Evolutionary conservation across 1,284 basidiomycete species (phyloP), one percentile per base, ranked within the genome.

Genomic region (Ceratobasidium theobromae): DNA sequence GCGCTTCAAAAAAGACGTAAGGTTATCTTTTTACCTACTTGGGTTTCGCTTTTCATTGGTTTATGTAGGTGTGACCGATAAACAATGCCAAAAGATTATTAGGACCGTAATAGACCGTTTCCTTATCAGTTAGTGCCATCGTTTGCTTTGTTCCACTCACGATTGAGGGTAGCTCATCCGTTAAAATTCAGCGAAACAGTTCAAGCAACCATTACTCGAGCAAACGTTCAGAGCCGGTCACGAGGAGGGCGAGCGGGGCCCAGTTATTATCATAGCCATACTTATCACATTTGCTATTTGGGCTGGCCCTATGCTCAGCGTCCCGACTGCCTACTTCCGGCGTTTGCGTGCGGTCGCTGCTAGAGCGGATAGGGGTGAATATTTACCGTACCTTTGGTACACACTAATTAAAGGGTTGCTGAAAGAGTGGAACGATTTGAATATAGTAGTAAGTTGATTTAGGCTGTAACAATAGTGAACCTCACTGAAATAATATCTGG

Each of bases 1-100:
- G 57, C 57, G 2, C 57, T 60, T 49, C 57, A 60, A 18, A 60
- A 60, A 40, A 46, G 41, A 25, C 38, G 57, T 60, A 38, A 49
- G 43, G n/a, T 38, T 32, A 6, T 11, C 43, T 21, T 21, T 23
- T 25, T 18, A 4, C 23, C 32, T 4, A 27, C 14, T 9, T 28
- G 3, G 12, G 5, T 23, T 12, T 49, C 1, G 23, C 43, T 21
- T 49, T 23, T 8, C 35, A 8, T 8, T 38, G 8, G 8, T 8
- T 21, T 30, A 18, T n/a, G 12, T 4, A 60, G 45, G 57, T 28
- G 57, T 60, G 14, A 48, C 57, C 27, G 57, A 60, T n/a, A 60
- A 60, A 25, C 57, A 60, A 28, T 60, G 57, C 23, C 57, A 60
- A 45, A 60, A 60, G 46, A 60, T 58, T 18, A 60, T 60, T 6